phyloP scores from a whole-genome alignment of 1,139 yeast genomes.

The Wickerhamiella pararugosa region DNA sequence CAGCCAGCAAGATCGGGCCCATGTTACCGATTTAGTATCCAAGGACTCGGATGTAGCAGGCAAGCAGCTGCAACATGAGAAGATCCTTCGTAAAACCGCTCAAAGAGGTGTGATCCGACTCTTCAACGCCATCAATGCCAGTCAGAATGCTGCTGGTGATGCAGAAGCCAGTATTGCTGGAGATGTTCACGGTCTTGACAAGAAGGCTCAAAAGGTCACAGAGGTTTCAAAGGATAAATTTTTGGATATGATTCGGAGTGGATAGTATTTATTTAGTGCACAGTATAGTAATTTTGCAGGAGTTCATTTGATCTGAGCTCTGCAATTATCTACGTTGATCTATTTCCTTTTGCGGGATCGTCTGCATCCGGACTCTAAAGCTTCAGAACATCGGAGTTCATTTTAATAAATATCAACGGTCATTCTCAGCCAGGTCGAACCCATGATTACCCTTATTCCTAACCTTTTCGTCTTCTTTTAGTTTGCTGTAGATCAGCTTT shows the following conservation, averaged over 20 bases:
- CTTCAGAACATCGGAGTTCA: not conserved
- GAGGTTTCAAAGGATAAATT: conserved; percentile 84
- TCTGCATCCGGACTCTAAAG: no score
- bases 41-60: conserved; percentile 34
- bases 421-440: conserved; percentile 23
- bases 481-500: conserved; percentile 39
- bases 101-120: conserved; percentile 88
- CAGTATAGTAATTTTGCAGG: no score
- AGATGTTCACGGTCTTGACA: conserved; percentile 27
- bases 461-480: conserved; percentile 39
- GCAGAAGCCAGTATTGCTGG: conserved; percentile 20
- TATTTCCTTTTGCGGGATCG: no score
- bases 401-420: conserved; percentile 10
- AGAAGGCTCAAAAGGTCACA: conserved; percentile 30
- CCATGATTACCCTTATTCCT: conserved; percentile 24
- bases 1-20: conserved; percentile 46
- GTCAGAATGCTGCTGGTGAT: conserved; percentile 37
- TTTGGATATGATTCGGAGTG: conserved; percentile 75
- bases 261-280: conserved; percentile 29
- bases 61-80: conserved; percentile 51
- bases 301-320: no score
- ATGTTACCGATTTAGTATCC: conserved; percentile 57
- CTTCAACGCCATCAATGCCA: conserved; percentile 77
- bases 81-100: conserved; percentile 62
- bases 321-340: no score